phyloP scores from a whole-genome alignment of 352 stramenopile species.

The Globisporangium nunn region DNA sequence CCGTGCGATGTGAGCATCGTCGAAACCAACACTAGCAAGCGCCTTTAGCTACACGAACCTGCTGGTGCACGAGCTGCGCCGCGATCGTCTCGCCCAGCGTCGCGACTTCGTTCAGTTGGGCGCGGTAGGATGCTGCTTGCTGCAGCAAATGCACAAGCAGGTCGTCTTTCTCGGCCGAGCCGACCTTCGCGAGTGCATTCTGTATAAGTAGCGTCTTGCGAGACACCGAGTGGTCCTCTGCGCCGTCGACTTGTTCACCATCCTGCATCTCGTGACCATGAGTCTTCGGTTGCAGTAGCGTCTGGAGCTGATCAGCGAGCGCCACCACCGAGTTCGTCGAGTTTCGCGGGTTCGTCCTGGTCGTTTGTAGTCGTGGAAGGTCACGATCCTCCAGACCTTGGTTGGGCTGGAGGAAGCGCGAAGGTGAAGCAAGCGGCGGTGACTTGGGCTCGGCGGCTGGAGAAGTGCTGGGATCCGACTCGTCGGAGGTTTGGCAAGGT shows the following conservation, averaged over 20 bases:
- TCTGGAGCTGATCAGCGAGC: constrained; percentile 22
- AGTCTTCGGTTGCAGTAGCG: constrained; percentile 15
- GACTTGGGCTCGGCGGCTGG: neutral
- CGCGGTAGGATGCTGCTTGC: constrained; percentile 26
- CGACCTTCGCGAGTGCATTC: constrained; percentile 41
- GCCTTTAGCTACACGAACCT: constrained; percentile 21
- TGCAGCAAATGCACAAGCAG: constrained; percentile 43
- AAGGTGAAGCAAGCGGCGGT: neutral
- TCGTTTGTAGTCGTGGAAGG: neutral
- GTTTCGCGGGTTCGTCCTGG: neutral
- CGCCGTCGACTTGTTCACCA: neutral
- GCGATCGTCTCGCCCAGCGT: constrained; percentile 60
- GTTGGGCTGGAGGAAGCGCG: neutral
- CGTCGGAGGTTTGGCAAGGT: too few relatives aligned
- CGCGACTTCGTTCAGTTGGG: constrained; percentile 40
- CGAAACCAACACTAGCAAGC: neutral
- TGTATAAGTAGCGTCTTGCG: neutral
- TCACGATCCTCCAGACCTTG: neutral
- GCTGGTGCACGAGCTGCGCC: constrained; percentile 55
- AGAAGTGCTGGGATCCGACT: too few relatives aligned
- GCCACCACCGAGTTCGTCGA: constrained; percentile 13
- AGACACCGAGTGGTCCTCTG: neutral
- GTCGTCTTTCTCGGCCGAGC: constrained; percentile 42
- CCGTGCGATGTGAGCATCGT: neutral
- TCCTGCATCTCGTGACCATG: constrained; percentile 1